Evolutionary conservation across 345 rosid species (phyloP), one percentile per base, ranked within the genome.

Genomic region (Eucalyptus microcorys): DNA sequence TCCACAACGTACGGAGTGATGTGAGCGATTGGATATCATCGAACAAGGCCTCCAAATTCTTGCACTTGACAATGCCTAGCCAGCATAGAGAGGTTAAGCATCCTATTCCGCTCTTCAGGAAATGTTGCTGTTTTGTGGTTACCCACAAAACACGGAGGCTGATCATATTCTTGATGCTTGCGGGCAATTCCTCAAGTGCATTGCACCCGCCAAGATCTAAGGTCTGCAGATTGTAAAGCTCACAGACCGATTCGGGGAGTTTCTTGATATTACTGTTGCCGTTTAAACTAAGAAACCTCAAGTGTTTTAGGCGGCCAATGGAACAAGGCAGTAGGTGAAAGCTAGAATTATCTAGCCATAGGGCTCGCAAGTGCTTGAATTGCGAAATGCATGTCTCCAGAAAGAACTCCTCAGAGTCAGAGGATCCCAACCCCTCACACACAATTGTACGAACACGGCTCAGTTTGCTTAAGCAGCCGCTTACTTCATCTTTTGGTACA

Each of bases 201-300:
- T 1, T 22, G 59, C 91, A 90, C 3, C 21, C 14, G 2, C 34
- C 50, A 14, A 90, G 81, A 10, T 4, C 21, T n/a, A 91, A 87
- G 55, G 12, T n/a, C 61, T 89, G 90, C 90, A 91, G 85, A 48
- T 32, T 88, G 27, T 24, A 88, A 26, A 93, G 89, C 57, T 91
- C 79, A 50, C 71, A 89, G 17, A 93, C 87, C 21, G 90, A 91
- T 10, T 49, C 85, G 6, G 92, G 88, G 26, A 91, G 88, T 64
- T 49, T 45, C 84, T 45, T 87, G 68, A 89, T 86, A 9, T 8
- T 32, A 3, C 4, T 2, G 83, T 68, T 71, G 0, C 9, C 3
- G 13, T 2, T 2, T n/a, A 91, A 42, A 59, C 50, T 11, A 17
- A 93, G 90, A 89, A 61, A 89, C 83, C 90, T 91, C 87, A 89